Percentiles rank a stretch among this genome's conserved stretches.
phyloP scores from a whole-genome alignment of 2,329 filamentous ascomycete species.

The Rhexocercosporidium sp. region DNA sequence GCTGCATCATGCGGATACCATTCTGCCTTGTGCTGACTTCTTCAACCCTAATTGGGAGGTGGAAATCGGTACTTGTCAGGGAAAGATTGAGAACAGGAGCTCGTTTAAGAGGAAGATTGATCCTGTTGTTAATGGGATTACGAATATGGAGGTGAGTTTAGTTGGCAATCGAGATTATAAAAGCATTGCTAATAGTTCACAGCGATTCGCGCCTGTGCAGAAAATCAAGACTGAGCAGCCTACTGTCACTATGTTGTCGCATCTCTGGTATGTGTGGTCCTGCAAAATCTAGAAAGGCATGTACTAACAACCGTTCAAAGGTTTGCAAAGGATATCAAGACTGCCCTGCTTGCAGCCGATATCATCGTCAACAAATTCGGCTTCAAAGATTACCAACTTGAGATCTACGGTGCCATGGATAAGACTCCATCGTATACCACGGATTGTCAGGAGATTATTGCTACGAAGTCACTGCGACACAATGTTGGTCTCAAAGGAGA shows the following conservation, averaged over 20 bases:
- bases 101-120: constrained; percentile 64
- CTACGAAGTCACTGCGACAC: constrained; percentile 36
- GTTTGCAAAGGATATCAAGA: constrained; percentile 64
- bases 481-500: constrained; percentile 45
- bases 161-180: background rate
- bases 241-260: constrained; percentile 69
- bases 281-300: background rate
- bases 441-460: constrained; percentile 54
- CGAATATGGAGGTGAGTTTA: constrained; percentile 51
- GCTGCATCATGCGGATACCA: constrained; percentile 59
- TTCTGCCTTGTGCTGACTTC: constrained; percentile 61
- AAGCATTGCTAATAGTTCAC: background rate
- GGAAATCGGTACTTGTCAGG: constrained; percentile 63
- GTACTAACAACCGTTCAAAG: constrained; percentile 32
- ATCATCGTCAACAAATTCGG: constrained; percentile 69
- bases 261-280: constrained; percentile 47
- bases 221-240: constrained; percentile 62
- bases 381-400: constrained; percentile 66
- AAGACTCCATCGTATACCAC: constrained; percentile 65
- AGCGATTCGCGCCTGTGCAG: constrained; percentile 62
- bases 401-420: constrained; percentile 68
- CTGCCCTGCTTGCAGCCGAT: constrained; percentile 65
- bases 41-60: constrained; percentile 69
- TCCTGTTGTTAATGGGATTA: constrained; percentile 66
- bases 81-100: constrained; percentile 60